phyloP scores from a whole-genome alignment of 2,329 filamentous ascomycete genomes.

The Scedosporium boydii region DNA sequence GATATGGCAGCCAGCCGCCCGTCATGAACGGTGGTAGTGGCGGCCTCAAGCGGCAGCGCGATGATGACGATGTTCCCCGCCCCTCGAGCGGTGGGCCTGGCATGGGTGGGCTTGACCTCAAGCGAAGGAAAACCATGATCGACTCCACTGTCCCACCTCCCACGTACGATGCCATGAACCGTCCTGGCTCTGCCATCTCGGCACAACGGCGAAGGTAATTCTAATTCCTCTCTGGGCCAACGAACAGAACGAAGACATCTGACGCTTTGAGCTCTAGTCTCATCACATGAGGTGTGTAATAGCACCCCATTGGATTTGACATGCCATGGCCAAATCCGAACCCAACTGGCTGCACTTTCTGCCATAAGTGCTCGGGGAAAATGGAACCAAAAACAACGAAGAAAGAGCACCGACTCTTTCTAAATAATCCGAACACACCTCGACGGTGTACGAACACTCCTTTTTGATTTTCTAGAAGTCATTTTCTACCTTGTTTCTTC shows the following conservation, averaged over 20 bases:
- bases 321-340: constrained; percentile 3
- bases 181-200: constrained; percentile 34
- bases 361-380: not conserved
- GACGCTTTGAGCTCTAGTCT: constrained; percentile 8
- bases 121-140: constrained; percentile 70
- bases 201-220: constrained; percentile 29
- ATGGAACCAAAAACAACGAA: not conserved
- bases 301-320: not conserved
- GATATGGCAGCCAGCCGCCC: constrained; percentile 54
- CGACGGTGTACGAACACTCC: constrained; percentile 4
- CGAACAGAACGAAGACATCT: constrained; percentile 5
- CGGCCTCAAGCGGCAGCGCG: constrained; percentile 38
- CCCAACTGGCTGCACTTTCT: not conserved
- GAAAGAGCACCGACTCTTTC: not conserved
- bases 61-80: constrained; percentile 51
- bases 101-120: constrained; percentile 45
- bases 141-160: constrained; percentile 45
- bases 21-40: constrained; percentile 53
- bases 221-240: not conserved
- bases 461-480: constrained; percentile 6
- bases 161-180: constrained; percentile 39
- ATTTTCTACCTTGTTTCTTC: not conserved
- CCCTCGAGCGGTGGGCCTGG: constrained; percentile 42
- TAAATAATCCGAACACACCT: not conserved
- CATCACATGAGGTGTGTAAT: constrained; percentile 2